Evolutionary conservation across 345 rosid genomes (phyloP), one percentile per base, ranked within the genome.

Genomic region (Acer saccharum): DNA sequence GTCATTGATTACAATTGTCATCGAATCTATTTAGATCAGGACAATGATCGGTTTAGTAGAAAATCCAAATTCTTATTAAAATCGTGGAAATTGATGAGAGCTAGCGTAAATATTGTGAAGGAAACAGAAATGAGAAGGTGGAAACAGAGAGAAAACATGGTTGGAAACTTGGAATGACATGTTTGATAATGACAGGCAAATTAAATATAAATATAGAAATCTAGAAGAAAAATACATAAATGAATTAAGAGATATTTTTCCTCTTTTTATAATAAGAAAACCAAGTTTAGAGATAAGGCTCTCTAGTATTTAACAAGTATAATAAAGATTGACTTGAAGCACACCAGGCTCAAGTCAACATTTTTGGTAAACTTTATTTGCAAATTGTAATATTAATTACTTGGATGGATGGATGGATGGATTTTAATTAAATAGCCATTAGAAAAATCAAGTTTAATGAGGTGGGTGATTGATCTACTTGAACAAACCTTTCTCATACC

Each of bases 381-480:
- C 85, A 79, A 79, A 70, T 83, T 70, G 83, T 57, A 35, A 35
- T 35, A 35, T 75, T 21, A 55, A 60, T 68, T 54, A 27, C 6
- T 23, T 52, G 72, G 67, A 66, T 39, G 80, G 69, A 35, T 35
- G 12, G 76, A 25, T 63, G 46, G 46, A 73, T 43, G 16, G 58
- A 43, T 46, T 60, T 14, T 43, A 43, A 43, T 54, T 16, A 54
- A 54, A 54, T 16, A 14, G 7, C 58, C 17, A 54, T 54, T 54
- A 54, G 8, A 54, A 54, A 54, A 54, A 4, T 54, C n/a, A 16
- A 54, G 58, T 60, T 60, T 21, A 60, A 60, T 60, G 64, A n/a
- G 7, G 10, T 58, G 63, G 63, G 25, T 58, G 63, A 60, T 60
- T 2, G 10, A 18, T 46, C 20, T 3, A 18, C 61, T 57, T 57